A percentile compares a stretch with the other conserved stretches of the same genome.
Evolutionary conservation across 768 basidiomycete species (phyloP).

Genomic region (Lyophyllum decastes): DNA sequence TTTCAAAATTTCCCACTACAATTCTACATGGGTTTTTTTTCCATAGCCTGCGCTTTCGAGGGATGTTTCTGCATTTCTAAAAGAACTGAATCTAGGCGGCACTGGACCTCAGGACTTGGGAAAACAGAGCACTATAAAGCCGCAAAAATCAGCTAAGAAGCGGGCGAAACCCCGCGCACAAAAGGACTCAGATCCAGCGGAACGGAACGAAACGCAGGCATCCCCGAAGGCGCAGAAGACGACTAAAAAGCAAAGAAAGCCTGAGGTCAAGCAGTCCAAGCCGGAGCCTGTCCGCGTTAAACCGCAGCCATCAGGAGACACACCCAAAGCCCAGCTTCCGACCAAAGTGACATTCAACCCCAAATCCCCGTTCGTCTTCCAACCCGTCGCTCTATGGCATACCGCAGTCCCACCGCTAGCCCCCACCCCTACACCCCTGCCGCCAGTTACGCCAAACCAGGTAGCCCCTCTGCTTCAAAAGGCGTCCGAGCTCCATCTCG

Average conservation of each 20-base stretch:
- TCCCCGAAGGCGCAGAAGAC: slow-evolving; percentile 10
- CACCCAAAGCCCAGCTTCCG: slow-evolving; percentile 23
- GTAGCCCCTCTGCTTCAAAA: slow-evolving; percentile 46
- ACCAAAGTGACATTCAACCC: slow-evolving; percentile 35
- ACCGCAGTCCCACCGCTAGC: slow-evolving; percentile 41
- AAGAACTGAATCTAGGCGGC: slow-evolving; percentile 34
- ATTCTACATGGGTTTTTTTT: neutral
- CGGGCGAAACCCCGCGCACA: slow-evolving; percentile 14
- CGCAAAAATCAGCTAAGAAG: slow-evolving; percentile 18
- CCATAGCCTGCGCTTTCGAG: slow-evolving; percentile 40
- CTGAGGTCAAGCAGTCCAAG: neutral
- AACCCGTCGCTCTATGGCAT: slow-evolving; percentile 59
- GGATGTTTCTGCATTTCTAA: slow-evolving; percentile 49
- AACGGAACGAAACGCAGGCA: neutral
- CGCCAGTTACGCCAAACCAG: slow-evolving; percentile 42
- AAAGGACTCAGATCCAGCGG: neutral
- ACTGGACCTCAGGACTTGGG: slow-evolving; percentile 13
- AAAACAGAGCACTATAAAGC: slow-evolving; percentile 7
- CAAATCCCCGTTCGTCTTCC: slow-evolving; percentile 40
- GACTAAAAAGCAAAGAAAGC: slow-evolving; percentile 20
- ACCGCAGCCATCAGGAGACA: slow-evolving; percentile 6
- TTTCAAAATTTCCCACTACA: neutral
- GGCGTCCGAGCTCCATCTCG: slow-evolving; percentile 48
- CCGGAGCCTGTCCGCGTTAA: neutral
- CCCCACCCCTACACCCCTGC: slow-evolving; percentile 24